These are phyloP conservation scores for Adiantum capillusveneris DNA, from an alignment of 75 land plant genomes.

Conservation along the genomic window DNA sequence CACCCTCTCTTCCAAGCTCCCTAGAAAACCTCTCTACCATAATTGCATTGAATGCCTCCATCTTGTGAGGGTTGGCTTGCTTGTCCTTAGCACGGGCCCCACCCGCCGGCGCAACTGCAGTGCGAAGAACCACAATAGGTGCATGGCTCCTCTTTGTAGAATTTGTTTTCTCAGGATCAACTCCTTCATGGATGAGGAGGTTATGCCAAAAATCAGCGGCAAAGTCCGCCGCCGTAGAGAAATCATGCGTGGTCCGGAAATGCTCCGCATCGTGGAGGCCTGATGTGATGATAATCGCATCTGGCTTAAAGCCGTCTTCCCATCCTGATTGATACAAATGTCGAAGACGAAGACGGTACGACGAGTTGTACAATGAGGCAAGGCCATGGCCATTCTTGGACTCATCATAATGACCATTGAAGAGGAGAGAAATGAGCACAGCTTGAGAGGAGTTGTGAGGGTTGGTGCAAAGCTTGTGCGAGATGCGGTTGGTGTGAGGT, in stretches of 20 bases:
- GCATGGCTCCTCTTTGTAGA: background rate
- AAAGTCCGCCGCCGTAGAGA: constrained; percentile 34
- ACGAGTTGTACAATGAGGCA: constrained; percentile 35
- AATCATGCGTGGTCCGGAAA: constrained; percentile 25
- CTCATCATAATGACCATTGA: constrained; percentile 72
- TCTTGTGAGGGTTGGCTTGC: constrained; percentile 76
- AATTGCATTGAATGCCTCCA: constrained; percentile 72
- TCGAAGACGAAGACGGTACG: constrained; percentile 31
- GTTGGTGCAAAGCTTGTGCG: too few species aligned
- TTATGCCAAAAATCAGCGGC: constrained; percentile 56
- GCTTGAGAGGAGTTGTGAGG: constrained; percentile 19
- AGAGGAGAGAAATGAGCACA: constrained; percentile 60
- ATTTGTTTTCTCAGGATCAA: too few species aligned
- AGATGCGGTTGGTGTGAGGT: too few species aligned
- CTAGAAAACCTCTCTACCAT: constrained; percentile 53
- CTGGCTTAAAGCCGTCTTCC: constrained; percentile 31
- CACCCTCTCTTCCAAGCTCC: constrained; percentile 17
- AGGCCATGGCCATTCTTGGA: constrained; percentile 47
- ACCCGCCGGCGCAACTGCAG: constrained; percentile 59
- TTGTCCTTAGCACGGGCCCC: constrained; percentile 53
- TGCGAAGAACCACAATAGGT: constrained; percentile 38
- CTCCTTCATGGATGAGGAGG: too few species aligned
- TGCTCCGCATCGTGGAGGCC: constrained; percentile 80
- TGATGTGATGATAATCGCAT: constrained; percentile 66
- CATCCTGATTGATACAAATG: too few species aligned